Evolutionary conservation across 768 basidiomycete species (phyloP).

Genomic region (Cyclocybe cylindracea): DNA sequence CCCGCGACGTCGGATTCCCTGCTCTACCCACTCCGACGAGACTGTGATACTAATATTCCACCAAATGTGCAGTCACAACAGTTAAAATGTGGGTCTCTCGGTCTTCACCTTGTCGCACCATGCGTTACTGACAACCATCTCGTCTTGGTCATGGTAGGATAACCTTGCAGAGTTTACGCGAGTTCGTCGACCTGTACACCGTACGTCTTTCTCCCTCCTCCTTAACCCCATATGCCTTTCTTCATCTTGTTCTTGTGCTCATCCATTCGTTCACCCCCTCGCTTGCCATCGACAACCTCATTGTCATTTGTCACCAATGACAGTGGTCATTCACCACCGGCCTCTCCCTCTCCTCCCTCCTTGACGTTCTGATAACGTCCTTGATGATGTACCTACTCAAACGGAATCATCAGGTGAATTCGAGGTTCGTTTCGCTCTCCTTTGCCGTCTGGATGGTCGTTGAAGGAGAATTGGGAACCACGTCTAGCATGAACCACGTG

Average conservation of each 20-base stretch:
- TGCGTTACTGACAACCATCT: background rate
- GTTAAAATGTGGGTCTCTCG: slow-evolving; percentile 7
- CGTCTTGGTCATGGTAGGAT: slow-evolving; percentile 25
- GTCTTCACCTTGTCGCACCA: too few relatives aligned
- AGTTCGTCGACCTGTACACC: slow-evolving; percentile 18
- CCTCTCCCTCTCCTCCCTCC: slow-evolving; percentile 45
- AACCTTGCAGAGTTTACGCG: slow-evolving; percentile 26
- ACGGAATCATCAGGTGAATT: slow-evolving; percentile 36
- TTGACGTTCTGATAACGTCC: slow-evolving; percentile 51
- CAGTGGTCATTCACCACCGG: slow-evolving; percentile 45
- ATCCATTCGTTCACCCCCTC: background rate
- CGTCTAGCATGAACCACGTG: slow-evolving; percentile 40
- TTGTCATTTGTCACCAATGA: background rate
- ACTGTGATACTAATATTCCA: background rate
- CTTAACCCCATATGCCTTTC: too few relatives aligned
- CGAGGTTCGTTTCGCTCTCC: slow-evolving; percentile 27
- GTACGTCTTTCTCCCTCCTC: slow-evolving; percentile 1
- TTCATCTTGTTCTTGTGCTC: too few relatives aligned
- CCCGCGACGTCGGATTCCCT: too few relatives aligned
- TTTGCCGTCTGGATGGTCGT: background rate
- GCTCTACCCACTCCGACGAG: too few relatives aligned
- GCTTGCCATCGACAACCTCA: background rate
- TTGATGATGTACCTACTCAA: slow-evolving; percentile 44
- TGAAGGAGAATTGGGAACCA: background rate
- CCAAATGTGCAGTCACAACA: slow-evolving; percentile 3